Base-by-base conservation (phyloP, 345 rosid genomes). In the Rubroshorea leprosula region DNA sequence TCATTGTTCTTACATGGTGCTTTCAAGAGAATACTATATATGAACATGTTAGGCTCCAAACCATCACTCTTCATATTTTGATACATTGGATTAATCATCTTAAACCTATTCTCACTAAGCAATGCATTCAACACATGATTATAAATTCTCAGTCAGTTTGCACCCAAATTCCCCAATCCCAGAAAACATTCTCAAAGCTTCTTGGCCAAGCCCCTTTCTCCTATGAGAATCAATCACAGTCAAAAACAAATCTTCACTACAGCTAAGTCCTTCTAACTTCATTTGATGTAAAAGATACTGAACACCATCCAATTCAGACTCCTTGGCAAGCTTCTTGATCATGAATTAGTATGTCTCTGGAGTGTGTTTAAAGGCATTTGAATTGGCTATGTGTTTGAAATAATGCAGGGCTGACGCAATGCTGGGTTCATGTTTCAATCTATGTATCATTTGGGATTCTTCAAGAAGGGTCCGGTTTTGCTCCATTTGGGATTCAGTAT, bases 201-300 rank as follows among this genome's bases (percentile, higher is more conserved):
- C 83, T 55, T 85, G 92, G 35, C 82, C 74, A 25, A 77, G 65
- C 26, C 85, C 90, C 41, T 60, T 68, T 51, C 65, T 67, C 61
- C 71, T 24, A 62, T 76, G 84, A 25, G 71, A 79, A 76, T 63
- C 75, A 31, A 89, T 74, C 23, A 92, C 84, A 66, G 63, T 71
- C 16, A 81, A 48, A 70, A 89, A 86, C 80, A 79, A 62, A 68
- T 75, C 86, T 74, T 86, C 90, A 62, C 73, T 65, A 44, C 92
- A 81, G 1, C 64, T 65, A 43, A 89, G 57, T 15, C 93, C 95
- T 68, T 89, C 95, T 47, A 91, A 67, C 66, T 91, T 91, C 96
- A 91, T 89, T 71, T 82, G 95, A 66, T 91, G 98, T 51, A 89
- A 63, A 68, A 91, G 87, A 67, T 89, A 89, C 60, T 78, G 95